Evolutionary conservation across 768 basidiomycete genomes (phyloP), one percentile per base, ranked within the genome.

Genomic region (Epithele typhae): DNA sequence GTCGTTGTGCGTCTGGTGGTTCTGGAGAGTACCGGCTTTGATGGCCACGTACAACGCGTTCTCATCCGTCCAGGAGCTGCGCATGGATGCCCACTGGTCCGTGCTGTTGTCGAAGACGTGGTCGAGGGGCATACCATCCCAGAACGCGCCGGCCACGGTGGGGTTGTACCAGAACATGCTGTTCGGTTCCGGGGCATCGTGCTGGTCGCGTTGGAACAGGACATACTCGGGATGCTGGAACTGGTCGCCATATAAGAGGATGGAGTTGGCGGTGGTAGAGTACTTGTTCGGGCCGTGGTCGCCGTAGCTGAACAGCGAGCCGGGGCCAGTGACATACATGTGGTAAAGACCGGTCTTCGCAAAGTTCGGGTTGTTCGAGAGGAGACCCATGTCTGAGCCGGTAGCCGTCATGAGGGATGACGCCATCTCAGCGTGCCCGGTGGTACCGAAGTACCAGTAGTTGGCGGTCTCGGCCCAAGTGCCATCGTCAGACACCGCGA

Each of bases 401-500:
- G 92, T 88, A 5, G 95, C 93, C 10, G 87, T 80, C 11, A 84
- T 62, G 41, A 99, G 78, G 7, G 90, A 78, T 2, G 91, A 79
- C 2, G 84, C 60, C 85, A 97, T 82, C 68, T 97, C 92, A 5
- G 91, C 91, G 57, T 86, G 84, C 12, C 81, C 91, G 12, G 90
- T 93, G 33, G 84, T 89, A 60, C 92, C 93, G 55, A 95, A 96
- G 66, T 89, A 91, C 89, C 90, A 92, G 59, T 92, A 95, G 67
- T 98, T 91, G 27, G 89, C 75, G 1, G 92, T 96, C 68, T 99
- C 95, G n/a, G 79, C 69, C 93, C 95, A 97, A 14, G 92, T 84
- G 14, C 94, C 93, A 59, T 96, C 93, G 25, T 69, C 63, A 11
- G 72, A 74, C 15, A 76, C 67, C 14, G 74, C 85, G n/a, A 68